Conservation (phyloP, 1,284 basidiomycete species). For the Schizophyllum commune region DNA sequence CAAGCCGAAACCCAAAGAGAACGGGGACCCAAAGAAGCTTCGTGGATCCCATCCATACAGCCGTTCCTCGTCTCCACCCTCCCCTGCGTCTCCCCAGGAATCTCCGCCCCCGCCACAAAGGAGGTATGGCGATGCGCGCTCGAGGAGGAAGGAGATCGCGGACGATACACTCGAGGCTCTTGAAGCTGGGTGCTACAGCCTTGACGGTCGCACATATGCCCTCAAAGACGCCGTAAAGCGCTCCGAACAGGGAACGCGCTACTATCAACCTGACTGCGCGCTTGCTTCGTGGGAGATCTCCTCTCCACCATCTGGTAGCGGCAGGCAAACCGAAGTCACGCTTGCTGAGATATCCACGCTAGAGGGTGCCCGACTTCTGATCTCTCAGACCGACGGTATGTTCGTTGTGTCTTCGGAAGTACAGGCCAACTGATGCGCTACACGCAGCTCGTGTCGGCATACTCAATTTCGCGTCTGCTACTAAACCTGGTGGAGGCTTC, state of each 20-base stretch:
- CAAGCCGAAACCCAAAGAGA: not conserved
- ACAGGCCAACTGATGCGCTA: slow-evolving; percentile 2
- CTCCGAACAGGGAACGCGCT: slow-evolving; percentile 22
- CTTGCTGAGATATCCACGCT: slow-evolving; percentile 10
- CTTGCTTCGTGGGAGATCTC: slow-evolving; percentile 18
- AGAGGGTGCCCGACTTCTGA: slow-evolving; percentile 9
- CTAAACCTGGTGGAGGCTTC: slow-evolving; percentile 63
- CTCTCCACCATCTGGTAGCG: slow-evolving; percentile 1
- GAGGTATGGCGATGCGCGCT: not conserved
- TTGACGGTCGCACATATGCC: slow-evolving; percentile 17
- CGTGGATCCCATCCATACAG: not conserved
- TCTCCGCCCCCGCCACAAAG: not conserved
- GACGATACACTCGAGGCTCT: slow-evolving; percentile 27
- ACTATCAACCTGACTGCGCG: slow-evolving; percentile 25
- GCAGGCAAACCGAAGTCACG: not conserved
- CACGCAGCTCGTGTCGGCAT: slow-evolving; percentile 30
- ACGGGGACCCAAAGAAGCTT: not conserved
- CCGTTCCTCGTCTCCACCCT: not conserved
- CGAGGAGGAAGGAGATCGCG: slow-evolving; percentile 19
- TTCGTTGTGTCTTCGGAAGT: not conserved
- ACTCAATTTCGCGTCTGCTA: slow-evolving; percentile 66
- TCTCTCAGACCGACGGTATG: slow-evolving; percentile 8
- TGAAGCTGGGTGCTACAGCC: slow-evolving; percentile 20
- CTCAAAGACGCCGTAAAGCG: slow-evolving; percentile 18
- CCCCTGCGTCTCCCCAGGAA: not conserved